Conservation (phyloP, 345 rosid genomes). For the Salix viminalis region DNA sequence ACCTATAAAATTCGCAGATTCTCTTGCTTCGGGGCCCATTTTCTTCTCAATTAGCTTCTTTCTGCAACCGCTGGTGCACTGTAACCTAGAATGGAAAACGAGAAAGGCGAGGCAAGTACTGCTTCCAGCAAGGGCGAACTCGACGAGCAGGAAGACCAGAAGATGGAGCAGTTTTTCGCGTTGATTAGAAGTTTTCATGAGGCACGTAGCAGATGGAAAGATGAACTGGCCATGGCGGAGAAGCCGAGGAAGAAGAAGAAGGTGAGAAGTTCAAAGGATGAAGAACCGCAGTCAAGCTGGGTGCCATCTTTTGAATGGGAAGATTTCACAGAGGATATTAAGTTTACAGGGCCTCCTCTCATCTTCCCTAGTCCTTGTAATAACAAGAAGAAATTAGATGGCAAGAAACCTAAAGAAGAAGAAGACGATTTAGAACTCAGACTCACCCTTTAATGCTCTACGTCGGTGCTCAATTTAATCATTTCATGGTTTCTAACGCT, state of each 20-base stretch:
- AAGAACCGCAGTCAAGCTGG: conserved; percentile 17
- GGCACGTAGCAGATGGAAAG: conserved; percentile 21
- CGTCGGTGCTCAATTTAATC: too few relatives aligned
- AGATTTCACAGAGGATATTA: conserved; percentile 24
- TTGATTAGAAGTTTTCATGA: conserved; percentile 24
- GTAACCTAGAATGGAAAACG: conserved; percentile 10
- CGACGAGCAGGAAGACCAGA: conserved; percentile 15
- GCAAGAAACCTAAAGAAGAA: background rate
- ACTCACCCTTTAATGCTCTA: conserved; percentile 16
- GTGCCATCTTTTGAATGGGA: conserved; percentile 33
- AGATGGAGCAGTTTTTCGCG: conserved; percentile 28
- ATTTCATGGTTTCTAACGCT: too few relatives aligned
- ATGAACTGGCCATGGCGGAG: conserved; percentile 6
- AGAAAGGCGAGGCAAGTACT: background rate
- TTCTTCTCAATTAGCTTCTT: too few relatives aligned
- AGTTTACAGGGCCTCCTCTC: conserved; percentile 11
- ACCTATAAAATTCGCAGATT: too few relatives aligned
- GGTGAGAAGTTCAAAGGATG: background rate
- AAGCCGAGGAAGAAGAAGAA: conserved; percentile 3
- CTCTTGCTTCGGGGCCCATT: too few relatives aligned
- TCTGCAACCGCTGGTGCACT: too few relatives aligned
- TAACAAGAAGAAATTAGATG: background rate
- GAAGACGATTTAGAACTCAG: conserved; percentile 23
- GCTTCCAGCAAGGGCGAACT: background rate
- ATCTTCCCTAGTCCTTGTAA: conserved; percentile 13